Conservation (phyloP, 2,329 filamentous ascomycete species). For the Aureobasidium leucospermi region DNA sequence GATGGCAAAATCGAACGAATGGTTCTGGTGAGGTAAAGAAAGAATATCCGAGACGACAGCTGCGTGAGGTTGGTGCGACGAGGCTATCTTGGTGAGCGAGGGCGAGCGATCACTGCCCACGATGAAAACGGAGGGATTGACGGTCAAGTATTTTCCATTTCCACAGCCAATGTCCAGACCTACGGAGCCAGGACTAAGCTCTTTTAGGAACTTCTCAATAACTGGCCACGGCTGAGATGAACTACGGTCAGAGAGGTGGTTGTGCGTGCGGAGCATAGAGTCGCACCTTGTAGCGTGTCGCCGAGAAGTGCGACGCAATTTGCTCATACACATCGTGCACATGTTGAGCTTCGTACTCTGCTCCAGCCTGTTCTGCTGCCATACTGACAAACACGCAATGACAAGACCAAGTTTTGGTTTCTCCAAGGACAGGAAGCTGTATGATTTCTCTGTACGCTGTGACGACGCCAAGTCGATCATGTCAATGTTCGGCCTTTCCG, state of each 20-base stretch:
- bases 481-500: neutral
- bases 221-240: constrained; percentile 73
- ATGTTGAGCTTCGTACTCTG: constrained; percentile 69
- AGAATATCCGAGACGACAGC: constrained; percentile 76
- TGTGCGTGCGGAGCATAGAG: neutral
- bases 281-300: constrained; percentile 62
- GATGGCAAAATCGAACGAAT: constrained; percentile 76
- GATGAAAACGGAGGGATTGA: constrained; percentile 71
- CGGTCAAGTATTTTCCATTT: constrained; percentile 88
- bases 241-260: constrained; percentile 19
- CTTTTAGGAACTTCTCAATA: constrained; percentile 68
- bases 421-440: neutral
- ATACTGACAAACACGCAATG: neutral
- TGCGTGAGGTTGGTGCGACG: constrained; percentile 53
- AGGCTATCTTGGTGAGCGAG: constrained; percentile 52
- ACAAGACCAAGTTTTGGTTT: neutral
- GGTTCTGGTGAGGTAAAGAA: constrained; percentile 64
- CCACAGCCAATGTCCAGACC: constrained; percentile 92
- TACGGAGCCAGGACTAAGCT: constrained; percentile 60
- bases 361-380: neutral
- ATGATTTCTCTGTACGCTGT: neutral
- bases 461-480: constrained; percentile 8
- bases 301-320: constrained; percentile 77
- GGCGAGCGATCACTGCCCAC: constrained; percentile 75
- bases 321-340: constrained; percentile 89